Base-by-base conservation (phyloP, 768 basidiomycete species). In the Trametes gibbosa region DNA sequence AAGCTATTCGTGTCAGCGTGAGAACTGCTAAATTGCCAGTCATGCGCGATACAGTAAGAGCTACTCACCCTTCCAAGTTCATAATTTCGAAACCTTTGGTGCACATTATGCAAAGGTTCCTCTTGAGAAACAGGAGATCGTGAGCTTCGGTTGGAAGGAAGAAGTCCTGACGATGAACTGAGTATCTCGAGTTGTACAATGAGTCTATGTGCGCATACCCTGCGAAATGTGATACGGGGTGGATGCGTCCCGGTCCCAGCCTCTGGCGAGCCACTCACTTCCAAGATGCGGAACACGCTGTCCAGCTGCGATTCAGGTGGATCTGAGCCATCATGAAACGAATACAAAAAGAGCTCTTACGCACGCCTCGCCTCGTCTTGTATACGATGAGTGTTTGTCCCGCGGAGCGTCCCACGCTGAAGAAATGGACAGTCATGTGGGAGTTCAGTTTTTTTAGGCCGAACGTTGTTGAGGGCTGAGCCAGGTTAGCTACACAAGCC, bases 261-360 rank as follows among this genome's bases (percentile, higher is more conserved):
- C 7, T 95, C 92, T 8, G 89, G 86, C 53, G 87, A 84, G 21
- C 84, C 81, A 16, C 84, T 83, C 2, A 94, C 95, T 63, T 97
- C 94, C 23, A 97, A 80, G 5, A 93, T 91, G 48, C 89, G 88
- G 81, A 98, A 97, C 51, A 95, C 88, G 53, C 90, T 93, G 67
- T 95, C 91, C 62, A 89, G 78, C 79, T 84, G 48, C 29, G 50
- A 49, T 32, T 37, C 19, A 24, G 21, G 3, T 10, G 10, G 12
- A 16, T 19, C 5, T 8, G 12, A 37, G 13, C n/a, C 25, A 14
- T 32, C 29, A 32, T 32, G 10, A 32, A 10, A 32, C 29, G 29
- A 4, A 32, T 32, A 5, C 4, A 10, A 32, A 10, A 32, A 10
- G 14, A 14, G 2, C 27, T 1, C 25, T 24, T 8, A 45, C 61